A percentile compares a stretch with the other conserved stretches of the same genome.
These are phyloP conservation scores for Andrographis paniculata DNA, from an alignment of 305 asterid genomes.

Conservation along the genomic window DNA sequence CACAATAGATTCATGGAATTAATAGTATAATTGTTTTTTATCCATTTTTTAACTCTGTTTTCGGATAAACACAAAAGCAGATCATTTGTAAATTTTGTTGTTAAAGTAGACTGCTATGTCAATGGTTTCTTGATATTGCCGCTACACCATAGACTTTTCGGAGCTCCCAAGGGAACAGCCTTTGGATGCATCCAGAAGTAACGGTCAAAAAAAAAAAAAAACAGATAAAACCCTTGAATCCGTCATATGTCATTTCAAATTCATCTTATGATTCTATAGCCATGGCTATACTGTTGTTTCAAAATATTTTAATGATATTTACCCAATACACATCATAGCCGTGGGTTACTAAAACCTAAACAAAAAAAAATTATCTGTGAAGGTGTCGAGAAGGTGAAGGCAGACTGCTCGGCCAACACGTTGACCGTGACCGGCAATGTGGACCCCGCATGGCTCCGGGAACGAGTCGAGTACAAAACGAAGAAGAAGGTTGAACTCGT, in stretches of 20 bases:
- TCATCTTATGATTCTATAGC: neutral
- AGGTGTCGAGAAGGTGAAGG: conserved; percentile 53
- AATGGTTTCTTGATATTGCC: conserved; percentile 24
- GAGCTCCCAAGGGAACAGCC: neutral
- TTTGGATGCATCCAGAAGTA: neutral
- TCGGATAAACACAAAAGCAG: too few relatives aligned
- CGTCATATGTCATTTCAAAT: neutral
- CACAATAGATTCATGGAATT: too few relatives aligned
- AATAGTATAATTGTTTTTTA: too few relatives aligned
- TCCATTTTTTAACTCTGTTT: too few relatives aligned
- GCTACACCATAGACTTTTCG: conserved; percentile 29
- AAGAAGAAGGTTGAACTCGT: conserved; percentile 53
- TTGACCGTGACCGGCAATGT: conserved; percentile 51
- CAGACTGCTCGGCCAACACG: conserved; percentile 31
- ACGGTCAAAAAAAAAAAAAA: neutral
- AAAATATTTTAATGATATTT: too few relatives aligned
- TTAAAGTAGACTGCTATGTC: neutral
- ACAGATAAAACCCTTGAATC: too few relatives aligned
- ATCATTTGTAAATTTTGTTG: too few relatives aligned
- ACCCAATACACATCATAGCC: neutral
- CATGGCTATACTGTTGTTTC: neutral
- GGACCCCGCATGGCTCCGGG: conserved; percentile 48
- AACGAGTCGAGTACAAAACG: conserved; percentile 35
- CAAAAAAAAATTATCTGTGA: conserved; percentile 14
- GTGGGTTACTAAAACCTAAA: neutral